Evolutionary conservation across 768 basidiomycete species (phyloP), one percentile per base, ranked within the genome.

Genomic region (Tylopilus rubrobrunneus): DNA sequence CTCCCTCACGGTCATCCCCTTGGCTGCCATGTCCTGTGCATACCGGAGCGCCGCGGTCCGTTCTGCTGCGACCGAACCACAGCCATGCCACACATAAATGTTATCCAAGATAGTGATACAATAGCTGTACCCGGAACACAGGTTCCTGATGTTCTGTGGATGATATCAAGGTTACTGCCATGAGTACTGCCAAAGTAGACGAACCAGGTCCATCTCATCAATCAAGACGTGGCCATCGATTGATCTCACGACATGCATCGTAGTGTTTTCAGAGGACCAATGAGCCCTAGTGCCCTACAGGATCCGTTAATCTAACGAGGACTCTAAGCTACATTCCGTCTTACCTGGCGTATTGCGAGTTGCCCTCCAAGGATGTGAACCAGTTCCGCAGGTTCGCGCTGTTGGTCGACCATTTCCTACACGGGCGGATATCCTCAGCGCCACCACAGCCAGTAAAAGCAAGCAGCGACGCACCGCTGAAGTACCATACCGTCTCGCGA

Each of bases 111-210:
- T 74, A 3, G 85, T 80, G 34, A 90, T 58, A 60, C 88, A 91
- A 66, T 87, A 92, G 60, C 87, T 89, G 68, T 84, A 92, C n/a
- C 79, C 91, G 10, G 90, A 92, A 65, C 90, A 92, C 1, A 93
- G 71, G 62, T 87, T 89, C 54, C 73, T 78, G 58, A 86, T 71
- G 52, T 67, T 74, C 87, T 86, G 58, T 28, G 25, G 49, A 48
- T 33, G 47, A 19, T n/a, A 29, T 60, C 47, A 42, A 53, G 33
- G 33, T 31, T 2, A 31, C 29, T 46, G 52, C 45, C 49, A 12
- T 21, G 51, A 39, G 11, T 21, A n/a, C 40, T 34, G 29, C 21
- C 34, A 21, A 17, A 34, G 34, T 34, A 40, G 11, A 46, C 71
- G 59, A 61, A 90, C 90, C 53, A 89, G 67, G 57, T 92, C 85